phyloP scores from a whole-genome alignment of 2,329 filamentous ascomycete species.

The Ilyonectria sp. region DNA sequence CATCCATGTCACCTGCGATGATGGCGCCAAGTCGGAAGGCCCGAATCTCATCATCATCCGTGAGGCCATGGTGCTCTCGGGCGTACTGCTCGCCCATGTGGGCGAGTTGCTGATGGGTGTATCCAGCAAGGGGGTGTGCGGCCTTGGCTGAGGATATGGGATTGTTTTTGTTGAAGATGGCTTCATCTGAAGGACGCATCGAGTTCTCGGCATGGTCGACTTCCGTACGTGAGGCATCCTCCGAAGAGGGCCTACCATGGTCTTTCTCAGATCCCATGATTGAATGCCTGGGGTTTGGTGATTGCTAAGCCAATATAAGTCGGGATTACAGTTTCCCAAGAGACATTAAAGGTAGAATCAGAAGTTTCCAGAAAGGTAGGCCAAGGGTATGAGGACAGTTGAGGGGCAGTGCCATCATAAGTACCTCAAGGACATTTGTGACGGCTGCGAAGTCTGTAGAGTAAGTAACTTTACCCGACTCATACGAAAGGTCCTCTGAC shows the following conservation, averaged over 20 bases:
- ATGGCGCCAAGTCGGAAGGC: constrained; percentile 73
- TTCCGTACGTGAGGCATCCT: constrained; percentile 29
- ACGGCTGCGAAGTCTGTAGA: neutral
- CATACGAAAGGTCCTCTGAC: neutral
- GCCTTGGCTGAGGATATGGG: constrained; percentile 28
- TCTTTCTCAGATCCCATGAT: constrained; percentile 29
- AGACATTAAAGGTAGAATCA: neutral
- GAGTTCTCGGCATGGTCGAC: constrained; percentile 32
- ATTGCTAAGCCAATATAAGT: neutral
- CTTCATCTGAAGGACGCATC: constrained; percentile 25
- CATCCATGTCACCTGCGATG: constrained; percentile 66
- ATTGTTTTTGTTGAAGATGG: constrained; percentile 20
- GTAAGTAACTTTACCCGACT: neutral
- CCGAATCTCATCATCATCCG: constrained; percentile 68
- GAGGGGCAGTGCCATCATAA: constrained; percentile 1
- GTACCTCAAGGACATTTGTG: neutral
- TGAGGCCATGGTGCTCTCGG: constrained; percentile 64
- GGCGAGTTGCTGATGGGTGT: constrained; percentile 63
- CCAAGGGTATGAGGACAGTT: fast-evolving
- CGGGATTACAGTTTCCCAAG: neutral
- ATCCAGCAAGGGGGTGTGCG: constrained; percentile 57
- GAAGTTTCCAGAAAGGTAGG: neutral
- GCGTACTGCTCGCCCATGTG: constrained; percentile 73
- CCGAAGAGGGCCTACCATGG: constrained; percentile 16
- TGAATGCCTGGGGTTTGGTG: neutral